Evolutionary conservation across 2,329 filamentous ascomycete species (phyloP), one percentile per base, ranked within the genome.

Genomic region (Epichloe gansuensis): DNA sequence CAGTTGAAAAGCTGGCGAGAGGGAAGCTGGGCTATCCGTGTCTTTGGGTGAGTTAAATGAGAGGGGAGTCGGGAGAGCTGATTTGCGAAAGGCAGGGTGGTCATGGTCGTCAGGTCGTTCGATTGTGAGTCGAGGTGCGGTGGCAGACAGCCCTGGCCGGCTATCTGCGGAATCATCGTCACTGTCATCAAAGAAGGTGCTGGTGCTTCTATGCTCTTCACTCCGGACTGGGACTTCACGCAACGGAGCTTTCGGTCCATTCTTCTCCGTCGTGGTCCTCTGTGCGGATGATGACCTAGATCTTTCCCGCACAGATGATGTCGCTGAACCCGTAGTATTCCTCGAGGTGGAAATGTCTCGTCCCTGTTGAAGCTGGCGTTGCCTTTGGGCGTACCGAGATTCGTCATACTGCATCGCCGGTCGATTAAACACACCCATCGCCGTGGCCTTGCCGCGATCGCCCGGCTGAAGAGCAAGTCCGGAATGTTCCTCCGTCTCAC

Each of bases 361-460:
- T 31, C 83, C 86, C 60, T 86, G 80, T 56, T 91, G 86, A 64
- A 95, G 79, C 64, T 89, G 86, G 47, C 87, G 71, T 61, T 95
- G 86, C 44, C 89, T 81, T 62, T 94, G 85, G 5, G 87, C 79
- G 61, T 88, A 96, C 61, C 88, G 86, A 21, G 84, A 81, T 61
- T 96, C 90, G 60, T 95, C 88, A 59, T 93, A 95, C 7, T 82
- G 78, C 49, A 84, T 79, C 2, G 73, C 70, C 1, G 89, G 87
- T 62, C 89, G 89, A 57, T 85, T 85, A 54, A 78, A 76, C 25
- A 77, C 69, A 21, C 73, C 74, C 60, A 74, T 68, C 1, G 87
- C 85, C 0, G 88, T 94, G 5, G 87, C 86, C 63, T 93, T 95
- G 49, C 86, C 88, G 46, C 80, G 74, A 59, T 95, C 90, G 56